A percentile compares a stretch with the other conserved stretches of the same genome.
These are phyloP conservation scores for Saccharomycopsis sp. DNA, from an alignment of 805 yeast genomes.

Conservation along the genomic window DNA sequence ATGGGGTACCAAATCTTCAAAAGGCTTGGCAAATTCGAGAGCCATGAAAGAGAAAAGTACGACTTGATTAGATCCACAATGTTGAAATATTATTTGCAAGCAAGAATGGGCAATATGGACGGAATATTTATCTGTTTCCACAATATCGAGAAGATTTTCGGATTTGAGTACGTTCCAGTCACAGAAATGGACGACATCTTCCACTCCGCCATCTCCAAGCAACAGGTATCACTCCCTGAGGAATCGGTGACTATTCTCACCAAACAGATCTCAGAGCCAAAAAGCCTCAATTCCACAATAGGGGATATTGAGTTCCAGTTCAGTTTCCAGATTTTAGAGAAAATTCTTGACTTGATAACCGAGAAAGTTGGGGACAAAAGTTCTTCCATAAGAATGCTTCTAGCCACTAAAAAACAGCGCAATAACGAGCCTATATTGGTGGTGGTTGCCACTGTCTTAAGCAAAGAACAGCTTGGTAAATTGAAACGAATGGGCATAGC, in stretches of 20 bases:
- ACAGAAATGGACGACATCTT: conserved; percentile 59
- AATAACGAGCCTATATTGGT: conserved; percentile 27
- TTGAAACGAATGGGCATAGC: conserved; percentile 22
- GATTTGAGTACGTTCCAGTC: conserved; percentile 82
- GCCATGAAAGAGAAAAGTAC: conserved; percentile 72
- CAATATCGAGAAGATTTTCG: conserved; percentile 72
- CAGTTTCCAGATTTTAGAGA: conserved; percentile 48
- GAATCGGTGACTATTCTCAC: conserved; percentile 7
- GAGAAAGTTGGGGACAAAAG: conserved; percentile 22
- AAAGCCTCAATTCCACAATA: conserved; percentile 36
- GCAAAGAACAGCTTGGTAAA: conserved; percentile 25
- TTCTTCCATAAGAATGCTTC: not conserved
- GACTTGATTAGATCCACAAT: conserved; percentile 74
- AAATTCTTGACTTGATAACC: conserved; percentile 36
- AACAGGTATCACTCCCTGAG: not conserved
- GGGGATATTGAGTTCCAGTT: conserved; percentile 66
- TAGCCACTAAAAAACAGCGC: conserved; percentile 5
- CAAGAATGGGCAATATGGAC: conserved; percentile 93
- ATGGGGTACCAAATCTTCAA: conserved; percentile 63
- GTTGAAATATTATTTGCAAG: conserved; percentile 83
- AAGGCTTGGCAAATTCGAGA: conserved; percentile 60
- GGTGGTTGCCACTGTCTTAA: conserved; percentile 31
- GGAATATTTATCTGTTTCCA: conserved; percentile 93
- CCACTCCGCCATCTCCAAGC: conserved; percentile 36
- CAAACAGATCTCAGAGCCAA: conserved; percentile 7